These are phyloP conservation scores for Drechmeria coniospora DNA, from an alignment of 2,329 filamentous ascomycete genomes.

Conservation along the genomic window DNA sequence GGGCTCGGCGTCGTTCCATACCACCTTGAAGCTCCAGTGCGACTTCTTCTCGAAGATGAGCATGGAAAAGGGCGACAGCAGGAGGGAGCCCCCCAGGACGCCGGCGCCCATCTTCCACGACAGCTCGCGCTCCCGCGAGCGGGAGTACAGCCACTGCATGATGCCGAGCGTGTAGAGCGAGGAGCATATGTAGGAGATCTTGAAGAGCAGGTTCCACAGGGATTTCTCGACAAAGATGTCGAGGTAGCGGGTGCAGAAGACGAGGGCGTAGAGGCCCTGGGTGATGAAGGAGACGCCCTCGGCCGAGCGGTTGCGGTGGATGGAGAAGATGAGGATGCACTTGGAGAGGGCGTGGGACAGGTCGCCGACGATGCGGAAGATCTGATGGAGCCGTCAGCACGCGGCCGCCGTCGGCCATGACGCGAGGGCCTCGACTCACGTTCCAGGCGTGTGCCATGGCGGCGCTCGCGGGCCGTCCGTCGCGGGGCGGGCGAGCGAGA, in stretches of 20 bases:
- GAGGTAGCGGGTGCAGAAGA: conserved; percentile 78
- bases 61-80: conserved; percentile 58
- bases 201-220: conserved; percentile 65
- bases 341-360: conserved; percentile 75
- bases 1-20: conserved; percentile 17
- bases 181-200: conserved; percentile 74
- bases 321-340: conserved; percentile 78
- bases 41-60: conserved; percentile 46
- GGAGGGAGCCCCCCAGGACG: conserved; percentile 47
- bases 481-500: too few species aligned
- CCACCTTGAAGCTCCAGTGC: conserved; percentile 35
- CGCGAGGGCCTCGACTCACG: conserved; percentile 14
- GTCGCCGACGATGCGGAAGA: conserved; percentile 69
- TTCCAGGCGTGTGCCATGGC: too few species aligned
- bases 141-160: conserved; percentile 75
- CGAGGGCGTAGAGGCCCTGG: conserved; percentile 70
- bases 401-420: not conserved
- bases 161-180: conserved; percentile 75
- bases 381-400: conserved; percentile 16
- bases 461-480: too few species aligned
- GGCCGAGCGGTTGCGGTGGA: conserved; percentile 74
- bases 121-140: conserved; percentile 78
- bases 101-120: conserved; percentile 81
- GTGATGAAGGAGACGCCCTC: conserved; percentile 89
- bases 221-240: conserved; percentile 51